Conservation (phyloP, 352 stramenopile genomes). For the Phytophthora meadii region DNA sequence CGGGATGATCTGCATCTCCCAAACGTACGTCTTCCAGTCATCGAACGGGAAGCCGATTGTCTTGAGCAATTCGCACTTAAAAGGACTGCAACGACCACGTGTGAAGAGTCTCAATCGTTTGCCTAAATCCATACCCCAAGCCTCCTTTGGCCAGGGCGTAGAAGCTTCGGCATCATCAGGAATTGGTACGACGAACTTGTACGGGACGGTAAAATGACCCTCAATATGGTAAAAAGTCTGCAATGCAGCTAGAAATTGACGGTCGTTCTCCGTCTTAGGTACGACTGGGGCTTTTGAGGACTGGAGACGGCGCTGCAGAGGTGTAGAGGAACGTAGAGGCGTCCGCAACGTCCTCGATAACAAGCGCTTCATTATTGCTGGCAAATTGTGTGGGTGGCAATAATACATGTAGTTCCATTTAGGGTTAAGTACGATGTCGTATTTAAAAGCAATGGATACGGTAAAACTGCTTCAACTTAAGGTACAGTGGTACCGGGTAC, state of each 20-base stretch:
- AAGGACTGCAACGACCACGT: slow-evolving; percentile 59
- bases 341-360: slow-evolving; percentile 5
- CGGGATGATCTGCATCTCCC: slow-evolving; percentile 71
- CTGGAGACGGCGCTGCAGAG: slow-evolving; percentile 5
- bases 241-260: slow-evolving; percentile 59
- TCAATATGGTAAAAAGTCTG: slow-evolving; percentile 58
- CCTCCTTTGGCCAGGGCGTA: slow-evolving; percentile 51
- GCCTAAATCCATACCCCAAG: slow-evolving; percentile 60
- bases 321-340: neutral
- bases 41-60: slow-evolving; percentile 72
- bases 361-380: slow-evolving; percentile 25
- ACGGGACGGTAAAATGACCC: slow-evolving; percentile 78
- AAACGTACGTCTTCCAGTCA: slow-evolving; percentile 78
- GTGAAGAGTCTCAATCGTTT: slow-evolving; percentile 63
- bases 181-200: slow-evolving; percentile 59
- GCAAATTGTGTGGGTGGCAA: slow-evolving; percentile 13
- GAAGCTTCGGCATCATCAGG: slow-evolving; percentile 1
- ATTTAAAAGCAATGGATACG: neutral
- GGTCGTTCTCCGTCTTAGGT: slow-evolving; percentile 50
- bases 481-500: neutral
- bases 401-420: too few relatives aligned
- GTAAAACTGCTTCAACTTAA: slow-evolving; percentile 8
- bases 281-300: slow-evolving; percentile 1
- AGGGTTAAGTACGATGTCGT: slow-evolving; percentile 13
- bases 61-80: slow-evolving; percentile 64